phyloP scores from a whole-genome alignment of 139 green algal genomes.

The Micromonas commoda region DNA sequence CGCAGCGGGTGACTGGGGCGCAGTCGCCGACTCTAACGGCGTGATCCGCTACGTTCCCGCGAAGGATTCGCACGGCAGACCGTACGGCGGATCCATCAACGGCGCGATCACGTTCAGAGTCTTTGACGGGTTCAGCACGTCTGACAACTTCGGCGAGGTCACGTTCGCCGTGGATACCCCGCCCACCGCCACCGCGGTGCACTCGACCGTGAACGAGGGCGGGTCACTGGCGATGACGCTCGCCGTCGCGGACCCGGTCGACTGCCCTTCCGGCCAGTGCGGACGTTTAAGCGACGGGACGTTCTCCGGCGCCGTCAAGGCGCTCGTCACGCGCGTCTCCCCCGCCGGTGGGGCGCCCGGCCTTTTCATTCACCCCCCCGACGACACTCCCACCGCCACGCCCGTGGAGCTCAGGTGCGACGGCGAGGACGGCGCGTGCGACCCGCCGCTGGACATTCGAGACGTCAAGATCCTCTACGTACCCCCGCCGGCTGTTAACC shows the following conservation, averaged over 20 bases:
- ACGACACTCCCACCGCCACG: not conserved
- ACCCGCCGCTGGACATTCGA: not conserved
- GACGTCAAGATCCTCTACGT: not conserved
- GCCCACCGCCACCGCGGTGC: not conserved
- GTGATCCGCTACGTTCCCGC: not conserved
- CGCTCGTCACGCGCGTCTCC: not conserved
- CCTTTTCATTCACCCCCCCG: not conserved
- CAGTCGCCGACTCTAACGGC: too few species aligned
- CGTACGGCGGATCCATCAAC: not conserved
- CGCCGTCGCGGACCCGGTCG: not conserved
- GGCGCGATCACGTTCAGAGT: not conserved
- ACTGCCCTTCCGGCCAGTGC: not conserved
- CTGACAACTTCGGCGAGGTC: not conserved
- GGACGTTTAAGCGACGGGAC: not conserved
- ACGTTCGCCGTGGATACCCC: not conserved
- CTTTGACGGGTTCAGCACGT: not conserved
- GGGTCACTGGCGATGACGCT: not conserved
- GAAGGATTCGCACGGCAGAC: not conserved
- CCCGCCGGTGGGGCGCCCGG: too few species aligned
- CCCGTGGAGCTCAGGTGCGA: not conserved
- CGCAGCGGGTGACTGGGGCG: too few species aligned
- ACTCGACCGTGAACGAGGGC: not conserved
- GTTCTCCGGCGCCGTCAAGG: not conserved
- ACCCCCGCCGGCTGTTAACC: too few species aligned
- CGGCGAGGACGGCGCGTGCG: not conserved